phyloP scores from a whole-genome alignment of 345 rosid genomes.

The Brassica carinata region DNA sequence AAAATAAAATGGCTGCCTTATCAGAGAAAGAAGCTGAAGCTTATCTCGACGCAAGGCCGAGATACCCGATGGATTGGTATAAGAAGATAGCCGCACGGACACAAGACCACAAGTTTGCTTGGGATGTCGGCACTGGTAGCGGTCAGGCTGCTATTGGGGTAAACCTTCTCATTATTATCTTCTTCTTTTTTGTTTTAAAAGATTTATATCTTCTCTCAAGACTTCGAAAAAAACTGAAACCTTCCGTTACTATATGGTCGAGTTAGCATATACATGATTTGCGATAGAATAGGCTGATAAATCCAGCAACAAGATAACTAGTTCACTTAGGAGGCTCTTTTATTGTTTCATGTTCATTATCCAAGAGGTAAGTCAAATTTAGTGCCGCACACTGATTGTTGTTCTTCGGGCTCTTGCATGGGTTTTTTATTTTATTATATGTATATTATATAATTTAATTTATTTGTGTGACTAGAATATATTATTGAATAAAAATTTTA shows the following conservation, averaged over 20 bases:
- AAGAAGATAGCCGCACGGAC: constrained; percentile 28
- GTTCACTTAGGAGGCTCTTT: not conserved
- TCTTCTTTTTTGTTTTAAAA: too few relatives aligned
- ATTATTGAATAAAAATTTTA: not conserved
- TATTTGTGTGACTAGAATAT: not conserved
- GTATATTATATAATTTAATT: too few relatives aligned
- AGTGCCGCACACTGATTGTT: not conserved
- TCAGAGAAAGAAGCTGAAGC: constrained; percentile 40
- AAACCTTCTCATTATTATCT: not conserved
- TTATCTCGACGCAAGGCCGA: constrained; percentile 39
- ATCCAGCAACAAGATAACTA: not conserved
- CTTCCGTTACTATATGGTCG: not conserved
- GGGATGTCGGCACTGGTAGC: constrained; percentile 43
- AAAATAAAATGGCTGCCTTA: constrained; percentile 32
- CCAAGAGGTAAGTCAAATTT: constrained; percentile 3
- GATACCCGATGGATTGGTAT: constrained; percentile 39
- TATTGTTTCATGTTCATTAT: not conserved
- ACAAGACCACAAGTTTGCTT: constrained; percentile 24
- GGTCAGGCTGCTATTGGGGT: constrained; percentile 23
- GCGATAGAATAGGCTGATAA: not conserved
- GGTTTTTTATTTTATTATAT: not conserved
- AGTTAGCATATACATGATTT: not conserved
- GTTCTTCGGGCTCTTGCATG: not conserved
- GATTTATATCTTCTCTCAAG: not conserved
- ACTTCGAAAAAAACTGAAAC: not conserved